Evolutionary conservation across 192 early-diverging fungal genomes (phyloP), one percentile per base, ranked within the genome.

Genomic region (Oehlia diaphana): DNA sequence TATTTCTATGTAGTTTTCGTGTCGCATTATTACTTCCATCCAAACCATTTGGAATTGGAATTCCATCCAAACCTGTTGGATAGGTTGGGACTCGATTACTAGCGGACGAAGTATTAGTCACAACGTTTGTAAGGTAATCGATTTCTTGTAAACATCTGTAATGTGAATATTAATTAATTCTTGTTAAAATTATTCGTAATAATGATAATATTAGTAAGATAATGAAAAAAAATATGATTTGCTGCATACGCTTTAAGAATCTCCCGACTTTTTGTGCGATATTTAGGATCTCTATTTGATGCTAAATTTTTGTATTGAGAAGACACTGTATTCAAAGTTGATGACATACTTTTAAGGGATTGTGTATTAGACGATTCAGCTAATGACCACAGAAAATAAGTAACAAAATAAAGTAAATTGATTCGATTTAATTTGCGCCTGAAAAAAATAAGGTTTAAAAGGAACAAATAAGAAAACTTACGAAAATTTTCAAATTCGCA

Each of bases 241-340:
- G 6, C 67, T 42, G 75, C 87, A 58, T 87, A 95, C 92, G 88
- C 87, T 88, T 94, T 92, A 74, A 95, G 84, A 16, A 92, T 86
- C 81, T 95, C 90, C 71, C 90, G 86, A 74, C 91, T 93, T 65
- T 91, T 94, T 79, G 72, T 90, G 76, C 84, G 86, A 81, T 68
- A 87, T 79, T 87, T 90, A 76, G 66, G 89, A 82, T 88, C 89
- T 14, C 80, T 63, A 16, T 78, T 26, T 83, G 35, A 68, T 42
- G 49, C 7, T 42, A 71, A 39, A 79, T 13, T 44, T 62, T 39
- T 79, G 23, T 71, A 47, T 44, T 69, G 42, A 1, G 26, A 47
- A 9, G 67, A 61, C 12, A 13, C 28, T 16, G 31, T 13, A 28
- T 14, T 42, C 5, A 42, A 78, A 16, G 47, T 39, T 49, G 13